Conservation (phyloP, 495 filamentous ascomycete species). For the Trichoderma erinaceum region DNA sequence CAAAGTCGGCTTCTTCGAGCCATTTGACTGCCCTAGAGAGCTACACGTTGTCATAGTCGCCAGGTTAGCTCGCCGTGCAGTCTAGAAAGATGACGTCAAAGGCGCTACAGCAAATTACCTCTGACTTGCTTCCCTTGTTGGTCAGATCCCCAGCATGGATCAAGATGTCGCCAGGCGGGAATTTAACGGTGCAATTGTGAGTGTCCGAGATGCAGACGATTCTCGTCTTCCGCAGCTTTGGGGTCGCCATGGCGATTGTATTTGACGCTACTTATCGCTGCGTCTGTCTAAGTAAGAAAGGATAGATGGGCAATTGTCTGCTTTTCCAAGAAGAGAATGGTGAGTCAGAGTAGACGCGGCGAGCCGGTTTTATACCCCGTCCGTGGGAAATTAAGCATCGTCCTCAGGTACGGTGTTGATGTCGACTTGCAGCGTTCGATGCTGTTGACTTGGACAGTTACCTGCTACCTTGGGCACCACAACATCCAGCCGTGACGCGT, state of each 20-base stretch:
- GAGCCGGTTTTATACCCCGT: background rate
- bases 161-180: constrained; percentile 81
- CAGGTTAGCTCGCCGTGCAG: background rate
- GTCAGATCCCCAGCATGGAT: constrained; percentile 89
- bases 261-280: too few relatives aligned
- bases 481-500: background rate
- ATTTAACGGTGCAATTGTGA: constrained; percentile 59
- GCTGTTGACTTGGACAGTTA: background rate
- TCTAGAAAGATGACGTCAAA: background rate
- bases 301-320: background rate
- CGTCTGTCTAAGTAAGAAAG: background rate
- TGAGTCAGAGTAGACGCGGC: background rate
- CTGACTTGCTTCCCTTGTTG: constrained; percentile 62
- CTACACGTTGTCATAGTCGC: constrained; percentile 16
- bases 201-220: constrained; percentile 82
- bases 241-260: background rate
- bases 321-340: background rate
- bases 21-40: constrained; percentile 58
- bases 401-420: too few relatives aligned
- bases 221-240: constrained; percentile 24
- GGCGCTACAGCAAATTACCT: constrained; percentile 21
- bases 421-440: background rate
- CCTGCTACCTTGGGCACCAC: background rate
- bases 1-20: constrained; percentile 71
- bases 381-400: too few relatives aligned